Evolutionary conservation across 78 protist genomes (phyloP).

Genomic region (Thecamonas trahens): DNA sequence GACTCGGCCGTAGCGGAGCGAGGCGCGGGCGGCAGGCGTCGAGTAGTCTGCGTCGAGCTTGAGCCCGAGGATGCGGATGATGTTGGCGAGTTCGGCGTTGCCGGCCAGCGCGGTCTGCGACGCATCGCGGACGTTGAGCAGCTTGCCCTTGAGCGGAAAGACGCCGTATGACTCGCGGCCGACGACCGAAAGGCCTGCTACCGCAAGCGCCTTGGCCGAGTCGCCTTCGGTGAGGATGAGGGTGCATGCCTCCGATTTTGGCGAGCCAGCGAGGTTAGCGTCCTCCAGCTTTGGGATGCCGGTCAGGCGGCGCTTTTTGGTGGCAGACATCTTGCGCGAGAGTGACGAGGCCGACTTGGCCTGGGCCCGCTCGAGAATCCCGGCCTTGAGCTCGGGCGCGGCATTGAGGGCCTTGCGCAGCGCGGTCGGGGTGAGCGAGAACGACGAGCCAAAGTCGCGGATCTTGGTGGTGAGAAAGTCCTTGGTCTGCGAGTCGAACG

Average conservation of each 20-base stretch:
- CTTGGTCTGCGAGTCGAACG: constrained; percentile 95
- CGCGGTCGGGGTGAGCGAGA: constrained; percentile 15
- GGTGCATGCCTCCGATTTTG: constrained; percentile 79
- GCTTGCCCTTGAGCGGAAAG: constrained; percentile 98
- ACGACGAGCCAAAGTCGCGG: constrained; percentile 74
- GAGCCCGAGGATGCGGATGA: constrained; percentile 88
- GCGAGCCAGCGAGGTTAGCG: constrained; percentile 90
- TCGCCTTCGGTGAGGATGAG: constrained; percentile 98
- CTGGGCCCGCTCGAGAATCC: too few species aligned
- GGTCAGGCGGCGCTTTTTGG: constrained; percentile 34
- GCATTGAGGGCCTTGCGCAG: constrained; percentile 47
- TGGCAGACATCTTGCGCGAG: constrained; percentile 58
- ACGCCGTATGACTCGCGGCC: constrained; percentile 97
- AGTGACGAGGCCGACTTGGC: constrained; percentile 41
- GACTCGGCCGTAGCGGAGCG: constrained; percentile 95
- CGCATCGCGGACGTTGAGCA: constrained; percentile 96
- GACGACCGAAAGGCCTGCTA: constrained; percentile 78
- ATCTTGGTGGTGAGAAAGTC: constrained; percentile 70
- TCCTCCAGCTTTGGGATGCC: constrained; percentile 92
- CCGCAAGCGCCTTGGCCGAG: constrained; percentile 85
- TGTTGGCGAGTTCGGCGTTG: constrained; percentile 77
- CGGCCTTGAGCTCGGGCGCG: too few species aligned
- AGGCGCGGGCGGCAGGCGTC: background rate
- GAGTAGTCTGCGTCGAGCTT: constrained; percentile 54
- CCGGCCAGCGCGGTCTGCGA: constrained; percentile 26